phyloP scores from a whole-genome alignment of 139 green algal species.

The Picochlorum sp. region DNA sequence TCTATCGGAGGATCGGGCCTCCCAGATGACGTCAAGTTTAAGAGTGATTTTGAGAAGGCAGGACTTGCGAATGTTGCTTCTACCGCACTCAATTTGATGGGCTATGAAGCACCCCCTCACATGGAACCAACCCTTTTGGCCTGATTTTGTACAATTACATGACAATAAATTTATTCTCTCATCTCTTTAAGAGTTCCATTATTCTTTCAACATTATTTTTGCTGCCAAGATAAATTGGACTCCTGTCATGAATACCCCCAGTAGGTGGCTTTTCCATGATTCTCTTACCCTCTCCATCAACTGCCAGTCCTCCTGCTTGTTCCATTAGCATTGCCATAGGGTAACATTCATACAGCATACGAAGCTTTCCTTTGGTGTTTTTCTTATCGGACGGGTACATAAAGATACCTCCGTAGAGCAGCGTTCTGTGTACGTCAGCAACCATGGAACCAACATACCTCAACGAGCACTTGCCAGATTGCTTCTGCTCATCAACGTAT shows the following conservation, averaged over 20 bases:
- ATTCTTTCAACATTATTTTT: constrained; percentile 39
- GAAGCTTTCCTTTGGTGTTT: constrained; percentile 54
- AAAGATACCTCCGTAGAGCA: constrained; percentile 70
- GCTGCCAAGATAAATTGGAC: constrained; percentile 49
- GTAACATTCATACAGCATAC: constrained; percentile 66
- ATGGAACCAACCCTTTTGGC: constrained; percentile 67
- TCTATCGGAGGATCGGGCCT: constrained; percentile 83
- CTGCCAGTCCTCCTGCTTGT: constrained; percentile 42
- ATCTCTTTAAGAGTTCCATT: background rate
- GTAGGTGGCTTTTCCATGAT: constrained; percentile 43
- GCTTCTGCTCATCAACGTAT: constrained; percentile 56
- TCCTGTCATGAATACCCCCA: constrained; percentile 38
- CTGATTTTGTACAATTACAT: background rate
- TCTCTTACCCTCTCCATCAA: constrained; percentile 19
- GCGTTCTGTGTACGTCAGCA: constrained; percentile 64
- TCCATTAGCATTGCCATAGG: constrained; percentile 60
- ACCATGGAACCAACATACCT: constrained; percentile 71
- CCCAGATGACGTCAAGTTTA: constrained; percentile 53
- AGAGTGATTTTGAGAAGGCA: constrained; percentile 66
- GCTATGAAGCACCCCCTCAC: constrained; percentile 61
- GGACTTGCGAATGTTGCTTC: constrained; percentile 91
- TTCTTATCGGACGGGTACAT: constrained; percentile 67
- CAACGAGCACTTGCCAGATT: constrained; percentile 37
- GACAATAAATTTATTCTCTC: no score
- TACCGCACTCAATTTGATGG: constrained; percentile 87